Conservation (phyloP, 441 rosid species). For the Breynia disticha region DNA sequence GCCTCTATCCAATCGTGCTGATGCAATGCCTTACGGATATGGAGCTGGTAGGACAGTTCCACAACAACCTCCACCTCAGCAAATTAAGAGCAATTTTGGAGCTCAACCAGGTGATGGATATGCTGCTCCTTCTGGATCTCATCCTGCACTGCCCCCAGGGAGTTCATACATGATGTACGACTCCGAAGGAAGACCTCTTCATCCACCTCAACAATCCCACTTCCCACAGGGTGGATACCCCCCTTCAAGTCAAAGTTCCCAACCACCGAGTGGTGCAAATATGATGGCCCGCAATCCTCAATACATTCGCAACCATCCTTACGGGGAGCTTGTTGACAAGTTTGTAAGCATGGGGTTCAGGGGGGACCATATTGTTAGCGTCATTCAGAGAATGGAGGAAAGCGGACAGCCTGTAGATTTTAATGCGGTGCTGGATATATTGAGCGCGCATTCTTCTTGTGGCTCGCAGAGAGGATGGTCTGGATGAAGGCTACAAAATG, state of each 20-base stretch:
- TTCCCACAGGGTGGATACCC: constrained; percentile 62
- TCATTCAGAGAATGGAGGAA: constrained; percentile 90
- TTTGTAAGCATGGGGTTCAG: constrained; percentile 83
- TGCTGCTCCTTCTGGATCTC: constrained; percentile 42
- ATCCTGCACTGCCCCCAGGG: constrained; percentile 44
- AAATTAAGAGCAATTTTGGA: constrained; percentile 47
- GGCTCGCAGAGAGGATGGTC: constrained; percentile 87
- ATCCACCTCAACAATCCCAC: constrained; percentile 50
- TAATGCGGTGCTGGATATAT: constrained; percentile 66
- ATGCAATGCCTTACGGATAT: constrained; percentile 50
- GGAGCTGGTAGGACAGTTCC: constrained; percentile 45
- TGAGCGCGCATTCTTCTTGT: constrained; percentile 47
- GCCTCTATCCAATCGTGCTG: constrained; percentile 45
- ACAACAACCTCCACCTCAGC: constrained; percentile 61
- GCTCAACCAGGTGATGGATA: constrained; percentile 55
- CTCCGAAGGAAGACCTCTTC: no score
- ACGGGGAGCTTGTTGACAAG: constrained; percentile 69
- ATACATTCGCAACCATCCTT: constrained; percentile 47
- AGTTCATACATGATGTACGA: constrained; percentile 65
- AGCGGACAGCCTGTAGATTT: constrained; percentile 77
- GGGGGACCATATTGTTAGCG: constrained; percentile 51
- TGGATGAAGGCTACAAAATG: constrained; percentile 20
- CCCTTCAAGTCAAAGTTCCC: constrained; percentile 33
- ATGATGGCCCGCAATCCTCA: constrained; percentile 39
- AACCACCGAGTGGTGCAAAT: constrained; percentile 29